These are phyloP conservation scores for Cercospora beticola DNA, from an alignment of 2,329 filamentous ascomycete species.

Conservation along the genomic window DNA sequence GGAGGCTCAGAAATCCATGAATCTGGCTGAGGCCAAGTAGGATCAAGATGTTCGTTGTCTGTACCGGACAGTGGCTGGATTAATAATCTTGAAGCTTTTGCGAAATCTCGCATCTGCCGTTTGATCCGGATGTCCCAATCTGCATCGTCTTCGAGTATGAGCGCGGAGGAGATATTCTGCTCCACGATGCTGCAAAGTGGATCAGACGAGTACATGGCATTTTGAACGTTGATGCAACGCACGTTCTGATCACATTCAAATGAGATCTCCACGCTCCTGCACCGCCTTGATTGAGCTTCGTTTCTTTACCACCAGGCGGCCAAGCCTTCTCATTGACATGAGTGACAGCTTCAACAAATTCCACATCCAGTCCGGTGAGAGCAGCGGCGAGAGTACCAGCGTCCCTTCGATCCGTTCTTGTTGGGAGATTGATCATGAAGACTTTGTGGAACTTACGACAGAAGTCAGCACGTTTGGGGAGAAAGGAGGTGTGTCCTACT, in stretches of 20 bases:
- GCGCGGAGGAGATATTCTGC: background rate
- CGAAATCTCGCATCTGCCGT: background rate
- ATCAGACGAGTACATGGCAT: background rate
- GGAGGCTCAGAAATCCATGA: background rate
- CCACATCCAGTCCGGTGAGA: conserved; percentile 47
- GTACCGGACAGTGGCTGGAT: background rate
- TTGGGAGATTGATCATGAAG: conserved; percentile 52
- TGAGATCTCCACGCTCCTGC: conserved; percentile 3
- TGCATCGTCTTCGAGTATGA: background rate
- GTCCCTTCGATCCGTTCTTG: conserved; percentile 52
- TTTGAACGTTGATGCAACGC: background rate
- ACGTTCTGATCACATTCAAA: conserved; percentile 7
- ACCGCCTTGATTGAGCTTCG: background rate
- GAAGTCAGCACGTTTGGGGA: no score
- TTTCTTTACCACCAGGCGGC: background rate
- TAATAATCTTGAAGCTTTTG: background rate
- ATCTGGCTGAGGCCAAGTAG: background rate
- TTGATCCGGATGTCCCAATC: background rate
- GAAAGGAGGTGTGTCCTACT: no score
- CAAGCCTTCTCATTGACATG: background rate
- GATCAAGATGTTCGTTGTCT: background rate
- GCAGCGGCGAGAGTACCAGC: conserved; percentile 49
- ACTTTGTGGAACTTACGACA: conserved; percentile 55
- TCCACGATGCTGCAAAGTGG: background rate
- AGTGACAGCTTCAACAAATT: conserved; percentile 36